Evolutionary conservation across 2,329 filamentous ascomycete genomes (phyloP).

Genomic region (Anisogramma anomala): DNA sequence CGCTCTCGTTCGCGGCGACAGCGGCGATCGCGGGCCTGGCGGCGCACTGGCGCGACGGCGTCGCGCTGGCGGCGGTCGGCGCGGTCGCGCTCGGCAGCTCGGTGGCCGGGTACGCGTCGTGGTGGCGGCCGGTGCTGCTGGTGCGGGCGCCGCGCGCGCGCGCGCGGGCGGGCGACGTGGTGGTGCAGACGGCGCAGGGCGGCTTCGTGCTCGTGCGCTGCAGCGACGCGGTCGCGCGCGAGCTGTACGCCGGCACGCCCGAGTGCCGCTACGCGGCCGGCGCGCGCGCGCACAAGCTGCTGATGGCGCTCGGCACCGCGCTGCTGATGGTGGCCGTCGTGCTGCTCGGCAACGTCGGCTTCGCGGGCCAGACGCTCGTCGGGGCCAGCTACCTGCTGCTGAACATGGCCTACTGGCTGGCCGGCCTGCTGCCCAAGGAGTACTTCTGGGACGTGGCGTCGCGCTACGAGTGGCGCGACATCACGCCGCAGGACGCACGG

Average conservation of each 20-base stretch:
- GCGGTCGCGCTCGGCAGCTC: slow-evolving; percentile 42
- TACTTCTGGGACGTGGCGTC: slow-evolving; percentile 48
- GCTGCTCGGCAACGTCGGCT: slow-evolving; percentile 50
- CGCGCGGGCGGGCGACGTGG: slow-evolving; percentile 46
- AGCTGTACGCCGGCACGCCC: slow-evolving; percentile 50
- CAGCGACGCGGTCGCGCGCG: slow-evolving; percentile 48
- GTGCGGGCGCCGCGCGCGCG: slow-evolving; percentile 35
- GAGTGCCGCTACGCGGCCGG: slow-evolving; percentile 45
- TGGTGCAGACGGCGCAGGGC: slow-evolving; percentile 48
- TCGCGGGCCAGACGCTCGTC: slow-evolving; percentile 47
- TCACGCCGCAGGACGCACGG: slow-evolving; percentile 7
- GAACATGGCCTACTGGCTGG: slow-evolving; percentile 48
- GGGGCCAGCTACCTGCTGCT: slow-evolving; percentile 46
- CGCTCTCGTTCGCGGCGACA: slow-evolving; percentile 39
- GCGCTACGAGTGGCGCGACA: slow-evolving; percentile 19
- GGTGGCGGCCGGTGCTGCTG: slow-evolving; percentile 45
- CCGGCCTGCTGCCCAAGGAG: slow-evolving; percentile 36
- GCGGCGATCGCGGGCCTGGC: slow-evolving; percentile 35
- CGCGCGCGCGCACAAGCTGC: slow-evolving; percentile 33
- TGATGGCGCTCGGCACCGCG: slow-evolving; percentile 47
- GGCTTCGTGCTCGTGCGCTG: slow-evolving; percentile 48
- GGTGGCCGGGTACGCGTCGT: slow-evolving; percentile 44
- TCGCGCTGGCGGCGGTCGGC: slow-evolving; percentile 38
- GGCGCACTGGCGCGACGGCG: slow-evolving; percentile 33
- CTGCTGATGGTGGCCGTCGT: slow-evolving; percentile 51